Conservation (phyloP, 2,329 filamentous ascomycete genomes). For the Colletotrichum endophyticum region DNA sequence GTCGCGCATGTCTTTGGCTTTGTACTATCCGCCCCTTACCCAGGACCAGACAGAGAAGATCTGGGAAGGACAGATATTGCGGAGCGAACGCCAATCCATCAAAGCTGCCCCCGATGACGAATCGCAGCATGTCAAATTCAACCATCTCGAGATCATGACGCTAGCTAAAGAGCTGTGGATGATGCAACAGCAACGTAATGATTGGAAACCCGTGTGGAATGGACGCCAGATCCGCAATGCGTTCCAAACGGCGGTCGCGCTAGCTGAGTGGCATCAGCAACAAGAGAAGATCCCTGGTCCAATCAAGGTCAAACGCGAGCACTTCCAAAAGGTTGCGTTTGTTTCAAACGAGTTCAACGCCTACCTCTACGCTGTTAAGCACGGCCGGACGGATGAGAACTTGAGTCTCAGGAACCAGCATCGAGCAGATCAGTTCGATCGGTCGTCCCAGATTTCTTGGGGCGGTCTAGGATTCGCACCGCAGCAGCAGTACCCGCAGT, state of each 20-base stretch:
- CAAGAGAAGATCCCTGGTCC: too few relatives aligned
- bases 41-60: slow-evolving; percentile 45
- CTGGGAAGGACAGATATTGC: slow-evolving; percentile 41
- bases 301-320: too few relatives aligned
- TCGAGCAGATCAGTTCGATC: too few relatives aligned
- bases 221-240: slow-evolving; percentile 47
- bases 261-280: slow-evolving; percentile 40
- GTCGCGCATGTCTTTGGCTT: slow-evolving; percentile 50
- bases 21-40: slow-evolving; percentile 40
- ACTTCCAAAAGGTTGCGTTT: too few relatives aligned
- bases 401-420: too few relatives aligned
- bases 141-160: slow-evolving; percentile 37
- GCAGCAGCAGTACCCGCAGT: too few relatives aligned
- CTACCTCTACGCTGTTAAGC: too few relatives aligned
- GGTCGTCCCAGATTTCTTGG: too few relatives aligned
- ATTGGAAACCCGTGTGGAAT: slow-evolving; percentile 38
- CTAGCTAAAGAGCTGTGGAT: slow-evolving; percentile 3
- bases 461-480: too few relatives aligned
- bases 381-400: too few relatives aligned
- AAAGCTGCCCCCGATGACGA: slow-evolving; percentile 33
- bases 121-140: slow-evolving; percentile 34
- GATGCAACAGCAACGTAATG: neutral
- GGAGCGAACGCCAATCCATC: neutral
- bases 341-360: too few relatives aligned
- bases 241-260: slow-evolving; percentile 48